phyloP scores from a whole-genome alignment of 2,329 filamentous ascomycete species.

The Fusarium aywerte region DNA sequence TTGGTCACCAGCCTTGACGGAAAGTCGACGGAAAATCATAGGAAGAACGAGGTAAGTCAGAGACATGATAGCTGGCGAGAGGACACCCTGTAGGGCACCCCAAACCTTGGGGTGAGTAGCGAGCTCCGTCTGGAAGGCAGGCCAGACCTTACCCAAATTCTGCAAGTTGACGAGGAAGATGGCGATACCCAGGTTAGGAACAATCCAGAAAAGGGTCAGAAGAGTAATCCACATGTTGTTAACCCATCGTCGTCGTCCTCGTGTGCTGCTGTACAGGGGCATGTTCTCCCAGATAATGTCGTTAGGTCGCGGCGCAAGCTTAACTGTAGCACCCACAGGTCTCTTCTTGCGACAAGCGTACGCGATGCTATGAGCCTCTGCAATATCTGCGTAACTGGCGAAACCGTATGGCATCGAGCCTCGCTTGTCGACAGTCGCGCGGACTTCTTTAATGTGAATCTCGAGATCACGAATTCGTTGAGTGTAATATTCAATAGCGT shows the following conservation, averaged over 20 bases:
- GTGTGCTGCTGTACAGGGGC: conserved; percentile 72
- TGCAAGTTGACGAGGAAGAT: conserved; percentile 89
- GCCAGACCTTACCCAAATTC: conserved; percentile 85
- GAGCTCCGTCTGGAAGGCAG: conserved; percentile 75
- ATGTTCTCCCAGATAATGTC: conserved; percentile 98
- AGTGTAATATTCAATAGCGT: conserved; percentile 94
- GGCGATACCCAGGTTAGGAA: conserved; percentile 92
- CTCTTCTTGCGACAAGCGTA: conserved; percentile 84
- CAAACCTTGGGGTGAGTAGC: conserved; percentile 72
- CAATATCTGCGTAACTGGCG: conserved; percentile 89
- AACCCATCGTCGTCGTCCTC: conserved; percentile 77
- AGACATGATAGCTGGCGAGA: conserved; percentile 87
- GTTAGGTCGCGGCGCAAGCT: conserved; percentile 84
- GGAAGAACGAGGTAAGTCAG: conserved; percentile 88
- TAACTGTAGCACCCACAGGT: conserved; percentile 79
- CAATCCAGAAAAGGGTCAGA: conserved; percentile 87
- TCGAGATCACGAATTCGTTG: conserved; percentile 86
- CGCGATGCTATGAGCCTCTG: conserved; percentile 88
- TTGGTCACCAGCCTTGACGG: conserved; percentile 84
- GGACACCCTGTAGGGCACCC: conserved; percentile 92
- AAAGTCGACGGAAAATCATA: conserved; percentile 88
- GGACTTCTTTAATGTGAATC: conserved; percentile 82
- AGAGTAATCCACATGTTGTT: conserved; percentile 87
- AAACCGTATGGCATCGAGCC: conserved; percentile 94
- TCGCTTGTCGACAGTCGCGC: conserved; percentile 83